Base-by-base conservation (phyloP, 352 stramenopile species). In the Chrysophaeum taylorii region DNA sequence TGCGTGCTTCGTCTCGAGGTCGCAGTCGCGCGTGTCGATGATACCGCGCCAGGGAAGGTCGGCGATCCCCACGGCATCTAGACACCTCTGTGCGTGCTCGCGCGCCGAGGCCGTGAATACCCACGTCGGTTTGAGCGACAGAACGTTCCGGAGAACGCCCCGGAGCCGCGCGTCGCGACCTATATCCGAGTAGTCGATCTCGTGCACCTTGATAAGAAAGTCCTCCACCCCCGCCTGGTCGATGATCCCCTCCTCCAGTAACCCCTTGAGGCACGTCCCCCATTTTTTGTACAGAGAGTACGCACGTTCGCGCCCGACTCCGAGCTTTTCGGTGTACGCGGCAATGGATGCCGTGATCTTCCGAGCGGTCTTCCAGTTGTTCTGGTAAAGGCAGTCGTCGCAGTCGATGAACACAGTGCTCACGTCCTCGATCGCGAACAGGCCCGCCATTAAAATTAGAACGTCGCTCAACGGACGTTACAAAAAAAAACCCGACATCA, bases 371-470 rank as follows among this genome's bases (percentile, higher is more conserved):
- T 78, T 74, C 82, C 82, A 87, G 35, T 70, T 50, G 76, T 87
- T 82, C 76, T 84, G 83, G 64, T 87, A 87, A 2, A 86, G 70
- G 62, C 75, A 83, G 71, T 87, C 82, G 63, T 87, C 82, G 71
- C 78, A 83, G n/a, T n/a, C n/a, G n/a, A n/a, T n/a, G n/a, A n/a
- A n/a, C n/a, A n/a, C n/a, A n/a, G n/a, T n/a, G n/a, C n/a, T n/a
- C n/a, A n/a, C n/a, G n/a, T n/a, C n/a, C n/a, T n/a, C n/a, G n/a
- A n/a, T n/a, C n/a, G n/a, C n/a, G n/a, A n/a, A n/a, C n/a, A n/a
- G n/a, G n/a, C n/a, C n/a, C n/a, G n/a, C n/a, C n/a, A n/a, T n/a
- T n/a, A n/a, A n/a, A n/a, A n/a, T n/a, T n/a, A n/a, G n/a, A n/a
- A n/a, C n/a, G n/a, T n/a, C n/a, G n/a, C n/a, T n/a, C n/a, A n/a